Base-by-base conservation (phyloP, 306 rosid species). In the Ormosia semicastrata region DNA sequence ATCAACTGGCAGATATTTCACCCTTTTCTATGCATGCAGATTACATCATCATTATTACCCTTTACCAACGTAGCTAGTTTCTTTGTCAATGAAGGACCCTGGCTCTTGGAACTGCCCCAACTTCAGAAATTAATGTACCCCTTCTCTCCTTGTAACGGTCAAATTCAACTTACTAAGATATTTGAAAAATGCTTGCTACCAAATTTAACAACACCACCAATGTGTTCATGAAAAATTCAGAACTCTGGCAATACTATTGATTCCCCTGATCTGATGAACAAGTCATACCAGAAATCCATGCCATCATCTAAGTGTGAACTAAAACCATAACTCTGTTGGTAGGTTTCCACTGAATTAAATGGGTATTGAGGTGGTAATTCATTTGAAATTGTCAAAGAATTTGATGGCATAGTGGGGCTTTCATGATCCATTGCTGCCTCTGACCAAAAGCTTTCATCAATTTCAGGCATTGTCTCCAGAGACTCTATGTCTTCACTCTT, bases 221-320 rank as follows among this genome's bases (percentile, higher is more conserved):
- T 40, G n/a, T 54, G 67, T 65, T 17, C 39, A 13, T 12, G 37
- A 13, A 33, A 77, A 44, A 2, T 52, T 83, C 72, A 90, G 59
- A 86, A 83, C 63, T 85, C 92, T 64, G 90, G 88, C 53, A 89
- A 41, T 15, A 85, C 91, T 2, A 56, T 83, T 33, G 92, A 66
- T 2, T 89, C 94, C 47, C 81, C 92, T 10, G 93, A 78, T 83
- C 52, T 88, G 17, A 91, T 56, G 83, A 90, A 90, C 53, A 94
- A 54, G 29, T 87, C 85, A 73, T 67, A 89, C 98, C 97, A 94
- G 75, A 94, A 91, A 15, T 89, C 90, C 95, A 90, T 90, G 75
- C 84, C 87, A 11, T 91, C 92, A 14, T 82, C 89, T 54, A 60
- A 29, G 44, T 54, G 62, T 24, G 81, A 71, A 54, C 37, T 24